phyloP scores from a whole-genome alignment of 805 yeast species.

The Maudiozyma pseudohumilis region DNA sequence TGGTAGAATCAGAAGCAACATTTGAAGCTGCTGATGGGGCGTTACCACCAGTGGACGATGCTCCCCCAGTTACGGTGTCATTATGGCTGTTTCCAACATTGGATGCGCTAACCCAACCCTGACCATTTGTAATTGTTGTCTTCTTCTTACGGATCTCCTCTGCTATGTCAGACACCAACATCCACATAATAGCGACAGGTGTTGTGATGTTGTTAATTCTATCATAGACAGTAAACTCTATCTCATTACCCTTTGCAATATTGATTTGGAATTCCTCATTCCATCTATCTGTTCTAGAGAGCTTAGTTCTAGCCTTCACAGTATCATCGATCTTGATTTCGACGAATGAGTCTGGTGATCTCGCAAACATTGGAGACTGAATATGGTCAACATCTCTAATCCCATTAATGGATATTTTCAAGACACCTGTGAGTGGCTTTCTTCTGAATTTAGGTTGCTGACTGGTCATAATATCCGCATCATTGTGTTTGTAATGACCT shows the following conservation, averaged over 20 bases:
- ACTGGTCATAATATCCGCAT: slow-evolving; percentile 48
- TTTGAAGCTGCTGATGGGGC: not conserved
- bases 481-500: slow-evolving; percentile 48
- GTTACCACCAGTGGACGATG: not conserved
- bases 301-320: slow-evolving; percentile 64
- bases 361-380: slow-evolving; percentile 69
- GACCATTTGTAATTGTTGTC: slow-evolving; percentile 60
- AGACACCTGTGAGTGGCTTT: slow-evolving; percentile 73
- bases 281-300: slow-evolving; percentile 71
- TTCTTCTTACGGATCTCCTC: slow-evolving; percentile 91
- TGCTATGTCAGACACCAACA: slow-evolving; percentile 78
- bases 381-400: slow-evolving; percentile 89
- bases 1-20: not conserved
- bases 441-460: slow-evolving; percentile 67
- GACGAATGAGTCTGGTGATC: slow-evolving; percentile 70
- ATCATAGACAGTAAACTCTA: slow-evolving; percentile 82
- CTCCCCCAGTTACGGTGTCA: not conserved
- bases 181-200: slow-evolving; percentile 92
- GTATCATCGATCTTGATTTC: slow-evolving; percentile 83
- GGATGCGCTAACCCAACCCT: slow-evolving; percentile 86
- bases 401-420: slow-evolving; percentile 63
- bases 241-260: slow-evolving; percentile 86
- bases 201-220: slow-evolving; percentile 51
- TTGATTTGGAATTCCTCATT: slow-evolving; percentile 69
- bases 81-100: slow-evolving; percentile 16